Evolutionary conservation across 805 yeast genomes (phyloP), one percentile per base, ranked within the genome.

Genomic region (fission yeast (Schizosaccharomyces pombe)): DNA sequence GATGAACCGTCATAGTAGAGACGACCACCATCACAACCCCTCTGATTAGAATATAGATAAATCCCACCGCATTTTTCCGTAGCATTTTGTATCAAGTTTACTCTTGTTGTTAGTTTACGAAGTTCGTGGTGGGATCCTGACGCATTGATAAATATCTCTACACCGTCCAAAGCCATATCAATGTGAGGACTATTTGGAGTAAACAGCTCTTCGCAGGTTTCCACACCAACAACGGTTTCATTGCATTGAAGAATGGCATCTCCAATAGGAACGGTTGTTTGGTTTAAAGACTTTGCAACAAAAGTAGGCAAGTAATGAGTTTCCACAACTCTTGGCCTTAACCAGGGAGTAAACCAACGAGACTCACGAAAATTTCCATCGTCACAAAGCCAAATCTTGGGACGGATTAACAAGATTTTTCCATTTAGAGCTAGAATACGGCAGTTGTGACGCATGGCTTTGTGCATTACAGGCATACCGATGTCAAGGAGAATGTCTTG

Each of bases 11-110:
- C 99, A 64, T 91, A 91, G 67, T 91, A 91, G 47, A 91, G 69
- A 56, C 99, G 74, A 64, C 93, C 99, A 60, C 99, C 99, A 65
- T 91, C 99, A 66, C 99, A 91, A 2, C 99, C 99, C 59, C 82
- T 79, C 68, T 93, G 99, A 67, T 91, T 91, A 16, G 97, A 76
- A 62, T 91, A 91, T 52, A 91, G 70, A 62, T 91, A 91, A 29
- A 91, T 77, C 34, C 99, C 99, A 54, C 99, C 99, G 64, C 96
- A 87, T 67, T 91, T 86, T 55, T 85, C 76, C 1, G 97, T 87
- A 1, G 98, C 97, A 63, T 85, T 95, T 14, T 79, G 76, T 60
- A 91, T 91, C 63, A 91, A 72, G 56, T 81, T 76, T 70, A 91
- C 71, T 62, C 99, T 75, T 5, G 85, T 79, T 68, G 89, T 77